These are phyloP conservation scores for Populus tomentosa DNA, from an alignment of 441 rosid genomes.

Conservation along the genomic window DNA sequence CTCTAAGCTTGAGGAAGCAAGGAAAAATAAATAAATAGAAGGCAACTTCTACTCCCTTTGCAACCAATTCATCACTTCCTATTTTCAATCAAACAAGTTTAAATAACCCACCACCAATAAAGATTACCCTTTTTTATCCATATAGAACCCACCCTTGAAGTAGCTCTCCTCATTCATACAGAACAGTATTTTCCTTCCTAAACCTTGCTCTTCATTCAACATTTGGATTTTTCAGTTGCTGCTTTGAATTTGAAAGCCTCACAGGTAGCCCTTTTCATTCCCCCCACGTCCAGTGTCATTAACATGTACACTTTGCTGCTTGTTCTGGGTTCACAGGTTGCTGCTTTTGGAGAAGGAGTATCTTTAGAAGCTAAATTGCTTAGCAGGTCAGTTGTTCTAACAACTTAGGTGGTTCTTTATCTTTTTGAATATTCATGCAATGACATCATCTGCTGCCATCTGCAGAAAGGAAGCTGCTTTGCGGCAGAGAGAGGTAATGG, in stretches of 20 bases:
- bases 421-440: background rate
- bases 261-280: background rate
- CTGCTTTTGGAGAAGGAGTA: conserved; percentile 88
- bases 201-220: background rate
- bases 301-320: background rate
- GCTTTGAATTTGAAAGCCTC: background rate
- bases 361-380: conserved; percentile 90
- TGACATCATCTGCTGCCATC: conserved; percentile 14
- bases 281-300: background rate
- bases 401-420: conserved; percentile 19
- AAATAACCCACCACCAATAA: background rate
- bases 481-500: conserved; percentile 79
- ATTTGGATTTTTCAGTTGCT: background rate
- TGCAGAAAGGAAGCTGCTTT: conserved; percentile 91
- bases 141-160: background rate
- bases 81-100: background rate
- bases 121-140: background rate
- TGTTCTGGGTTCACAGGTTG: conserved; percentile 53
- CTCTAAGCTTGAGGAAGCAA: background rate
- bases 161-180: background rate
- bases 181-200: conserved; percentile 14
- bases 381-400: conserved; percentile 59
- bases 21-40: background rate
- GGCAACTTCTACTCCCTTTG: background rate
- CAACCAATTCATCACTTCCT: background rate